Percentiles rank a stretch among this genome's conserved stretches.
phyloP scores from a whole-genome alignment of 2,329 filamentous ascomycete species.

The Ceratocystis cubensis region DNA sequence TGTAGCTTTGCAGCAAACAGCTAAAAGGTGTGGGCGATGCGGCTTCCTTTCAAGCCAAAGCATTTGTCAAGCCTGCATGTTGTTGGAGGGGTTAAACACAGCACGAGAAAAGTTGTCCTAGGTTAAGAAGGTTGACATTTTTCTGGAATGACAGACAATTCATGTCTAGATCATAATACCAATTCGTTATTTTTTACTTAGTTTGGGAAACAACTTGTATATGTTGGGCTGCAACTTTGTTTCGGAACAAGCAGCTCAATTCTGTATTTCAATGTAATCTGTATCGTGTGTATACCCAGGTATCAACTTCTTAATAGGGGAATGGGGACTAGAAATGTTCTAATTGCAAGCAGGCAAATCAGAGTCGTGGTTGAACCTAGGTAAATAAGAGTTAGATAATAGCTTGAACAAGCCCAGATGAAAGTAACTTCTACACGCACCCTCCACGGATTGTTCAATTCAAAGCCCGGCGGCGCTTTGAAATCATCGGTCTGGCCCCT shows the following conservation, averaged over 20 bases:
- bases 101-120: constrained; percentile 47
- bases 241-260: neutral
- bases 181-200: too few relatives aligned
- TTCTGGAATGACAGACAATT: constrained; percentile 6
- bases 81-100: constrained; percentile 86
- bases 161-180: constrained; percentile 7
- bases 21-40: constrained; percentile 75
- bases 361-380: constrained; percentile 18
- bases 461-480: constrained; percentile 46
- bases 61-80: constrained; percentile 83
- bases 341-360: neutral
- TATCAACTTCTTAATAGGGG: constrained; percentile 22
- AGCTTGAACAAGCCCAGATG: neutral
- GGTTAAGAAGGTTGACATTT: constrained; percentile 26
- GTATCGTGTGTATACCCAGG: constrained; percentile 16
- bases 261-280: constrained; percentile 22
- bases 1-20: constrained; percentile 46
- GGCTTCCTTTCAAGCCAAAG: constrained; percentile 93
- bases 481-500: constrained; percentile 46
- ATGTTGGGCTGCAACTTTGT: neutral
- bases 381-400: neutral
- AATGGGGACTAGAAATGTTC: neutral
- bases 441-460: constrained; percentile 52
- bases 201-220: neutral
- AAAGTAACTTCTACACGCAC: constrained; percentile 29